phyloP scores from a whole-genome alignment of 2,329 filamentous ascomycete species.

The Emydomyces testavorans region DNA sequence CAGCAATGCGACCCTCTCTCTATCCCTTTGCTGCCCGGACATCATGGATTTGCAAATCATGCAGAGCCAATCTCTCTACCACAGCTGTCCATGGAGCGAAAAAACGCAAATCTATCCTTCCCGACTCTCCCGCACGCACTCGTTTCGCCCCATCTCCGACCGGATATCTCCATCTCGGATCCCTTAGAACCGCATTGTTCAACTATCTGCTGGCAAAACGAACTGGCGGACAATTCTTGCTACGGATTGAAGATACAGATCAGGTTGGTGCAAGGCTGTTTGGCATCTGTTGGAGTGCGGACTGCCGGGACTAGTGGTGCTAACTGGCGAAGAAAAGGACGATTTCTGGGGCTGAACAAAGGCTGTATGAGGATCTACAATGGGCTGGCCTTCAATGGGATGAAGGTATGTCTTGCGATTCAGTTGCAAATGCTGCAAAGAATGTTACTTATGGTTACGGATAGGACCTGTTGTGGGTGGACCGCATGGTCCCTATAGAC shows the following conservation, averaged over 20 bases:
- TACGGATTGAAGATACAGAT: constrained; percentile 92
- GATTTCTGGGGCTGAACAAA: constrained; percentile 64
- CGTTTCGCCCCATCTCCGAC: constrained; percentile 94
- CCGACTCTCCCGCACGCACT: constrained; percentile 54
- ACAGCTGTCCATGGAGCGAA: constrained; percentile 18
- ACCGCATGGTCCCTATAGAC: constrained; percentile 72
- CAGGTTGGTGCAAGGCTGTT: constrained; percentile 46
- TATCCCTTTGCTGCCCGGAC: constrained; percentile 22
- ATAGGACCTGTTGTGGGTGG: constrained; percentile 69
- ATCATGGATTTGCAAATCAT: constrained; percentile 30
- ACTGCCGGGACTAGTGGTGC: constrained; percentile 11
- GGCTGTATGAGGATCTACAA: constrained; percentile 64
- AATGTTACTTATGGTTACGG: constrained; percentile 13
- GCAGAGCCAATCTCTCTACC: constrained; percentile 26
- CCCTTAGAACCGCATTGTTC: constrained; percentile 83
- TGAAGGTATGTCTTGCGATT: constrained; percentile 50
- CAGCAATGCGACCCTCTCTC: constrained; percentile 24
- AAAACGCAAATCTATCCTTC: constrained; percentile 30
- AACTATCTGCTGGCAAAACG: constrained; percentile 84
- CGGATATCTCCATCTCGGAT: constrained; percentile 84
- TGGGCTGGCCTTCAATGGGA: constrained; percentile 92
- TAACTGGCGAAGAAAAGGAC: constrained; percentile 57
- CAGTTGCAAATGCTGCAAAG: too few relatives aligned
- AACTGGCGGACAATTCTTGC: constrained; percentile 78
- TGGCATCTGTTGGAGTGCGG: neutral